Conservation (phyloP, 129 eudicot genomes). For the Artemisia annua region DNA sequence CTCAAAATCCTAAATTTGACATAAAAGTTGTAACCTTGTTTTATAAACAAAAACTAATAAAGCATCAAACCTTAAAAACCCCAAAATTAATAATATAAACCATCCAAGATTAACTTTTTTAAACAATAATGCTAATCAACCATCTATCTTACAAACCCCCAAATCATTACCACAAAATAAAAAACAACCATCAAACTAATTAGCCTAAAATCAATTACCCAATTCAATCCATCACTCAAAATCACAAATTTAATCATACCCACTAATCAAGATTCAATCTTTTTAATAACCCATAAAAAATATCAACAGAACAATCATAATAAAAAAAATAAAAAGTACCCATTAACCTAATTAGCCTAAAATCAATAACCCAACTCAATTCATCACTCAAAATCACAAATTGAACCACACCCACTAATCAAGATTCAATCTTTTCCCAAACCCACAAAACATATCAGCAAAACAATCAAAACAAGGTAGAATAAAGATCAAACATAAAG, state of each 20-base stretch:
- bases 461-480: constrained; percentile 8
- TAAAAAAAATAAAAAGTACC: neutral
- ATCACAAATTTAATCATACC: neutral
- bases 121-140: too few species aligned
- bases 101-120: too few species aligned
- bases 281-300: too few species aligned
- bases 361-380: neutral
- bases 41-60: neutral
- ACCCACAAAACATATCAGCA: neutral
- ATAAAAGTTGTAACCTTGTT: too few species aligned
- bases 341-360: neutral
- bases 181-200: too few species aligned
- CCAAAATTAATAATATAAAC: neutral
- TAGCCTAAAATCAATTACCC: too few species aligned
- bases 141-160: neutral
- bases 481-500: constrained; percentile 3
- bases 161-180: neutral
- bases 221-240: neutral
- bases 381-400: constrained; percentile 10
- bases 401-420: neutral
- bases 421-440: neutral
- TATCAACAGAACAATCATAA: neutral
- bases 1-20: neutral
- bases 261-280: neutral
- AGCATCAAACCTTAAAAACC: neutral